Evolutionary conservation across 768 basidiomycete species (phyloP), one percentile per base, ranked within the genome.

Genomic region (Nidularia pulvinata): DNA sequence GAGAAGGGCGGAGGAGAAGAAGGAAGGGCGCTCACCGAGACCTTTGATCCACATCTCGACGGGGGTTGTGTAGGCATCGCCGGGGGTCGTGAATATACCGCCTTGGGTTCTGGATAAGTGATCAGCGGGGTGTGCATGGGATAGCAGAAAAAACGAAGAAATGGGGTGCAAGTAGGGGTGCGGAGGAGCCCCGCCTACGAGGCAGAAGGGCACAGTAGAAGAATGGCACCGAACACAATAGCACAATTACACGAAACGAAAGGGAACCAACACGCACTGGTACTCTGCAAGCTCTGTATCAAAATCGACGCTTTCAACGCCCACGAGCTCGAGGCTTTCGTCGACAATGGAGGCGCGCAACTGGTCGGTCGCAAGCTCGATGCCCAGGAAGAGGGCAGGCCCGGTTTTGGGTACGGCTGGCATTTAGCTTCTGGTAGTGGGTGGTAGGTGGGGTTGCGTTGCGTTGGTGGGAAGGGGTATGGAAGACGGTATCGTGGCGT

Each of bases 31-130:
- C 86, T 69, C 67, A 91, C 92, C 92, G 48, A 94, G 80, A 13
- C 80, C 88, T 66, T 90, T 91, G 51, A 92, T 84, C 91, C 91
- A 93, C 89, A 93, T 91, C 62, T 94, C 91, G 46, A 94, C 81
- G 1, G 92, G 91, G 6, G 91, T 92, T 37, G 89, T 93, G 65
- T 89, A 92, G 22, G 89, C 90, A 68, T 93, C 91, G 33, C 89
- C 90, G 4, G 89, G 88, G 0, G 89, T 90, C 44, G 89, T 92
- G 69, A 92, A 92, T 54, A 93, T 89, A 5, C 92, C 92, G 46
- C 89, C 89, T 55, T 89, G 87, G 1, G 91, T 94, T 66, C 92
- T 93, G 65, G 13, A 55, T 25, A 25, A 4, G 25, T 25, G 25
- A 25, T 25, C 25, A 25, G 25, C 25, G 25, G 25, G 4, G 25